Evolutionary conservation across 2,329 filamentous ascomycete genomes (phyloP).

Genomic region (Cladosporium sp.): DNA sequence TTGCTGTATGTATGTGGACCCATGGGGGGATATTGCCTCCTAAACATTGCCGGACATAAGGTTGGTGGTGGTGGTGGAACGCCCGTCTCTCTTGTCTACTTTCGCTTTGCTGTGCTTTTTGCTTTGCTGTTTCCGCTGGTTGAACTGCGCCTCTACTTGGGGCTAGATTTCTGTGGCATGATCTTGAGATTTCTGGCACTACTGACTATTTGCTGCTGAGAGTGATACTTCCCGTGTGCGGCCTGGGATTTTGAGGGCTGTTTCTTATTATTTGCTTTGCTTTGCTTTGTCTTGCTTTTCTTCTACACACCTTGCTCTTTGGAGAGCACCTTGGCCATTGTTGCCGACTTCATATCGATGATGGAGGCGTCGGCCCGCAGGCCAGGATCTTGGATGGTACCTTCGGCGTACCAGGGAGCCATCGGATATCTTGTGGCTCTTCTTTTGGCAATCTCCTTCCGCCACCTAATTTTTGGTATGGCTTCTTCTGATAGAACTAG

Average conservation of each 20-base stretch:
- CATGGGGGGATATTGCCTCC: neutral
- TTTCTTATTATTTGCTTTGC: neutral
- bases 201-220: neutral
- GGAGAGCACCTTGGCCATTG: neutral
- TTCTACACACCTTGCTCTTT: neutral
- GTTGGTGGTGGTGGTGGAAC: neutral
- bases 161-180: neutral
- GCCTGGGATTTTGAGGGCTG: neutral
- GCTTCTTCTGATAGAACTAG: neutral
- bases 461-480: conserved; percentile 2
- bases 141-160: neutral
- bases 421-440: conserved; percentile 1
- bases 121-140: neutral
- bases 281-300: neutral
- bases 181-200: neutral
- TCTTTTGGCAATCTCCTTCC: neutral
- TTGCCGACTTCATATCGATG: neutral
- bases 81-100: neutral
- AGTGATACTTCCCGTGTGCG: neutral
- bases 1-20: neutral
- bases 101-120: neutral
- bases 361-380: conserved; percentile 2
- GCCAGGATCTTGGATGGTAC: neutral
- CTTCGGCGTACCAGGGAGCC: neutral
- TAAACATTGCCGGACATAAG: neutral